Percentiles rank a stretch among this genome's conserved stretches.
phyloP scores from a whole-genome alignment of 2,329 filamentous ascomycete genomes.

The Calonectria ilicicola region DNA sequence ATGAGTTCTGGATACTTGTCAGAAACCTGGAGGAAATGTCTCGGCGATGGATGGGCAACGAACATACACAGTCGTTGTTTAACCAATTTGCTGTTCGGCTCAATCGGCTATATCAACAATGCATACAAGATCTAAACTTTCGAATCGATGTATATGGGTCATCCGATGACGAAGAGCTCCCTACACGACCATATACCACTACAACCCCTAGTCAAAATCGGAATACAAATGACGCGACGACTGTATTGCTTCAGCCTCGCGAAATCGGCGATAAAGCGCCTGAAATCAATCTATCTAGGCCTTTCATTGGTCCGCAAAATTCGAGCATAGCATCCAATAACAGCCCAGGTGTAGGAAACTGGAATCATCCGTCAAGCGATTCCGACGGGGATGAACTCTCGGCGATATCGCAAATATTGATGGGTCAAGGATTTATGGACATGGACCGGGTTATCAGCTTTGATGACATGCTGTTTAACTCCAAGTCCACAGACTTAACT shows the following conservation, averaged over 20 bases:
- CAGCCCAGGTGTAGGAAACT: not conserved
- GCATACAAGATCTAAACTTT: not conserved
- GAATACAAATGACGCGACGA: not conserved
- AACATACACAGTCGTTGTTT: not conserved
- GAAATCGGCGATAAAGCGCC: too few species aligned
- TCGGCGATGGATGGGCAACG: slow-evolving; percentile 35
- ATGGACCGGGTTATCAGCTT: slow-evolving; percentile 50
- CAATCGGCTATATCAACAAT: slow-evolving; percentile 1
- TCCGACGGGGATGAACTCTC: slow-evolving; percentile 39
- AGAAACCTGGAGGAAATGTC: slow-evolving; percentile 46
- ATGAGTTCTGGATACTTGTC: slow-evolving; percentile 46
- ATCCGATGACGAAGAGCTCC: not conserved
- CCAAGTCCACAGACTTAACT: not conserved
- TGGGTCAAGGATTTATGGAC: slow-evolving; percentile 48
- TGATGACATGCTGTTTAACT: slow-evolving; percentile 47
- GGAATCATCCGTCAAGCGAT: not conserved
- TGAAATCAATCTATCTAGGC: not conserved
- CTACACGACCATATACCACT: not conserved
- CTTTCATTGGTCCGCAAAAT: not conserved
- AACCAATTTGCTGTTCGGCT: slow-evolving; percentile 11
- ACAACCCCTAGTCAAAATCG: not conserved
- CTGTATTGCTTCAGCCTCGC: not conserved
- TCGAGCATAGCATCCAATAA: not conserved
- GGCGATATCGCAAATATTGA: slow-evolving; percentile 46
- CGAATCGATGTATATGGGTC: not conserved